Evolutionary conservation across 345 rosid species (phyloP).

Genomic region (Lepidium aucheri): DNA sequence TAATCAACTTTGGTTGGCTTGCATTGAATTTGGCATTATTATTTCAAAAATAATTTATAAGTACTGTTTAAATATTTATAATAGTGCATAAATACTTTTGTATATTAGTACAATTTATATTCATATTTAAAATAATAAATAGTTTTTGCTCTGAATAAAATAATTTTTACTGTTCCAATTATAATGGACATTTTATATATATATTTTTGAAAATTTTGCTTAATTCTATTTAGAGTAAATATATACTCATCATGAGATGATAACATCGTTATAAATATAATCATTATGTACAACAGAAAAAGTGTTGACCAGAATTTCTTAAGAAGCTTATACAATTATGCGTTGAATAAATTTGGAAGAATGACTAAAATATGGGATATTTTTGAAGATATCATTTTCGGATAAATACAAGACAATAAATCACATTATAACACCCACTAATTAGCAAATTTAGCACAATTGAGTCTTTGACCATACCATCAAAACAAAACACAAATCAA

Average conservation of each 20-base stretch:
- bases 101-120: not conserved
- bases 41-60: too few relatives aligned
- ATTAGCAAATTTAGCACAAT: conserved; percentile 16
- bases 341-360: not conserved
- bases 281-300: not conserved
- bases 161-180: not conserved
- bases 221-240: not conserved
- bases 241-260: not conserved
- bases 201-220: not conserved
- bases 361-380: conserved; percentile 1
- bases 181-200: not conserved
- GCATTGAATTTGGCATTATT: too few relatives aligned
- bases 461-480: conserved; percentile 29
- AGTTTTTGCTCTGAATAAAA: too few relatives aligned
- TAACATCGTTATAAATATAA: not conserved
- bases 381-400: conserved; percentile 12
- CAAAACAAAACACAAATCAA: conserved; percentile 23
- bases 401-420: conserved; percentile 13
- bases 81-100: not conserved
- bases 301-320: not conserved
- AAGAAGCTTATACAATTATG: not conserved
- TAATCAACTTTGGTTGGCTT: too few relatives aligned
- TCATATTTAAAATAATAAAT: not conserved
- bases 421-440: conserved; percentile 4
- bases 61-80: too few relatives aligned